A percentile compares a stretch with the other conserved stretches of the same genome.
These are phyloP conservation scores for Phialophora expanda DNA, from an alignment of 2,329 filamentous ascomycete genomes.

Conservation along the genomic window DNA sequence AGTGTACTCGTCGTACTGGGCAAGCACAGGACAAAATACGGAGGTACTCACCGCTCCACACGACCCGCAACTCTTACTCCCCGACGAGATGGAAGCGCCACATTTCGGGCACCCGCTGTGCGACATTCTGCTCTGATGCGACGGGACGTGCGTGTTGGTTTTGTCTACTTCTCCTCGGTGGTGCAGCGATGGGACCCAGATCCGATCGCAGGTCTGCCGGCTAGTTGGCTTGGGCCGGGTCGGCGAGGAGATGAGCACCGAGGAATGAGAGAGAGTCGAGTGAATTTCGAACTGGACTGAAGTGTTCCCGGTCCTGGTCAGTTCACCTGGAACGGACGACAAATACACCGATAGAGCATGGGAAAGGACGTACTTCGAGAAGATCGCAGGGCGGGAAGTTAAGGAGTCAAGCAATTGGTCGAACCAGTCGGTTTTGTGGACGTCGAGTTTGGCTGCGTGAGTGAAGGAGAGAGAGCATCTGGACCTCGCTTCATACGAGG, in stretches of 20 bases:
- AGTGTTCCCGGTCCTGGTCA: no score
- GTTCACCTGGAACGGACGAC: no score
- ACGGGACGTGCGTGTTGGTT: not conserved
- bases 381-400: not conserved
- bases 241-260: no score
- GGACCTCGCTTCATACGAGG: not conserved
- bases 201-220: no score
- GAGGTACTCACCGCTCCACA: slow-evolving; percentile 37
- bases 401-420: not conserved
- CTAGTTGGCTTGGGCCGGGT: no score
- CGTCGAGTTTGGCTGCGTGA: not conserved
- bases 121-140: slow-evolving; percentile 27
- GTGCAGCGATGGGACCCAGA: no score
- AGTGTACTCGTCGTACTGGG: not conserved
- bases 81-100: slow-evolving; percentile 30
- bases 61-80: slow-evolving; percentile 35
- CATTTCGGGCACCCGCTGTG: slow-evolving; percentile 38
- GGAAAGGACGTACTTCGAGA: no score
- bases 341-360: no score
- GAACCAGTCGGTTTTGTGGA: not conserved
- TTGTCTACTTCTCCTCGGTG: not conserved
- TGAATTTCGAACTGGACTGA: no score
- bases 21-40: not conserved
- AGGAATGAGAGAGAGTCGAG: no score
- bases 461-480: not conserved